Base-by-base conservation (phyloP, 1,139 yeast species). In the Yamadazyma atlantica region DNA sequence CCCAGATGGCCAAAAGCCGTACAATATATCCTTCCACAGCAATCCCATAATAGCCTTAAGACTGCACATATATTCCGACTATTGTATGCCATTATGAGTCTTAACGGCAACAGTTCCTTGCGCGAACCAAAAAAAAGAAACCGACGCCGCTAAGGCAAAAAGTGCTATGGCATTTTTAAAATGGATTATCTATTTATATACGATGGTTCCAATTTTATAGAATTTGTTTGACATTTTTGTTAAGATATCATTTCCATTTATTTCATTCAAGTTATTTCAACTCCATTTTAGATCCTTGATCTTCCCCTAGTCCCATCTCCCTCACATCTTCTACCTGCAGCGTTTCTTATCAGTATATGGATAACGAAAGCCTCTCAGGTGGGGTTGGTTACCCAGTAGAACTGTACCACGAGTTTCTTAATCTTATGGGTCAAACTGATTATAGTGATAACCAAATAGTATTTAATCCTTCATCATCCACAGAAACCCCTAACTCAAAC, bases 391-490 rank as follows among this genome's bases (percentile, higher is more conserved):
- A 44, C 19, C 45, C 54, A 11, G 57, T 57, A 29, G 63, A 58
- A 37, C 63, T 57, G 58, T 60, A 61, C 45, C 51, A 56, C 43
- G 65, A 61, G 45, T 64, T 63, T 44, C 50, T 63, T 31, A 57
- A 49, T 36, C 60, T 49, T 35, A 62, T 63, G 56, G 63, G 58
- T 37, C 46, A 58, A n/a, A 39, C 52, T 12, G 55, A 47, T 33
- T 58, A 46, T 41, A 44, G 46, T 34, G 54, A 53, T 40, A 44
- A 47, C 35, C 46, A 44, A 28, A 45, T 58, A 21, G 39, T 39
- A 12, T 24, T 55, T 15, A 43, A 42, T 29, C 29, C 37, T 18
- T 7, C 37, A 4, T 7, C 34, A 4, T 11, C 22, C 5, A 36
- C 35, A 4, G 4, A 13, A 13, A 12, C 19, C n/a, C n/a, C n/a